A percentile compares a stretch with the other conserved stretches of the same genome.
phyloP scores from a whole-genome alignment of 495 filamentous ascomycete genomes.

The Bathelium albidoporum region DNA sequence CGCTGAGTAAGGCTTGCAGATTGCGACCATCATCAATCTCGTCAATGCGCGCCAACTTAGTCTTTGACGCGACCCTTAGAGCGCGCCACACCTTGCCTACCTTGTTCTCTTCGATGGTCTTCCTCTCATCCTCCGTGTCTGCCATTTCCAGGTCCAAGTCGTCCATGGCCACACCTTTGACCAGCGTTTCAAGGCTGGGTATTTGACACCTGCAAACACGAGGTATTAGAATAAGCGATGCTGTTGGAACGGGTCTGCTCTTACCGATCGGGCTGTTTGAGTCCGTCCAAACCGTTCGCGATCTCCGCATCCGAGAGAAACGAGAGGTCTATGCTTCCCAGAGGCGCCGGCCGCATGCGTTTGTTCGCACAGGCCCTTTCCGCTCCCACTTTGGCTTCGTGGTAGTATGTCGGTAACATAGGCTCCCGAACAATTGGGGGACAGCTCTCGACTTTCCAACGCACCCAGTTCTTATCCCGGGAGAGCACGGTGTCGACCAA shows the following conservation, averaged over 20 bases:
- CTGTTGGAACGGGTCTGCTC: slow-evolving; percentile 7
- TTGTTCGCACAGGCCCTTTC: slow-evolving; percentile 55
- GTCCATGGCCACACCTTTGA: slow-evolving; percentile 48
- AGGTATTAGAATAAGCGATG: slow-evolving; percentile 2
- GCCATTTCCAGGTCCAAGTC: slow-evolving; percentile 80
- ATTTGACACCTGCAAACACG: slow-evolving; percentile 32
- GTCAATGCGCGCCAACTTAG: slow-evolving; percentile 66
- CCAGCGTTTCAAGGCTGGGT: slow-evolving; percentile 45
- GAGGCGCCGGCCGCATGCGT: slow-evolving; percentile 51
- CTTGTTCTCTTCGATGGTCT: slow-evolving; percentile 54
- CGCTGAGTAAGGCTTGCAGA: slow-evolving; percentile 43
- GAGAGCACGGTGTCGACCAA: slow-evolving; percentile 93
- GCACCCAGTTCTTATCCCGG: slow-evolving; percentile 94
- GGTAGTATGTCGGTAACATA: slow-evolving; percentile 53
- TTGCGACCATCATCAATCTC: slow-evolving; percentile 75
- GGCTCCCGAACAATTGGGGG: slow-evolving; percentile 69
- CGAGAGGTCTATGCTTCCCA: slow-evolving; percentile 61
- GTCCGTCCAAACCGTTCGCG: slow-evolving; percentile 43
- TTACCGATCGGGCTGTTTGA: slow-evolving; percentile 49
- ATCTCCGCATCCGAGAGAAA: slow-evolving; percentile 60
- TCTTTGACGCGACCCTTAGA: slow-evolving; percentile 63
- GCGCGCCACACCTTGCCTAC: slow-evolving; percentile 83
- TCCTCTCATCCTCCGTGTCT: slow-evolving; percentile 57
- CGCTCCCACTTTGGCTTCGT: slow-evolving; percentile 53
- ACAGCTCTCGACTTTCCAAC: slow-evolving; percentile 93